phyloP scores from a whole-genome alignment of 2,329 filamentous ascomycete species.

The Cladosporium sp. region DNA sequence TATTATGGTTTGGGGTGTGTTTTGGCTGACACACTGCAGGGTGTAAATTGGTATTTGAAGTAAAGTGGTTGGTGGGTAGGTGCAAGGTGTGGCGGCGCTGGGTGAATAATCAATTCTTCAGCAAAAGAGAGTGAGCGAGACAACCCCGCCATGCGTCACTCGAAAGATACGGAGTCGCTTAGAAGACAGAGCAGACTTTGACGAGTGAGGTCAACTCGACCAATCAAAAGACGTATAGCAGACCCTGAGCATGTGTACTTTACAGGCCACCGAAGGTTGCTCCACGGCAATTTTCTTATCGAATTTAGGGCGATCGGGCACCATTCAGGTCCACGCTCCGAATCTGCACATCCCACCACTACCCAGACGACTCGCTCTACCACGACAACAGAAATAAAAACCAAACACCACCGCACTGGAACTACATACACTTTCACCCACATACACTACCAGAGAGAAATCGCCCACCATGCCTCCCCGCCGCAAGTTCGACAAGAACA shows the following conservation, averaged over 20 bases:
- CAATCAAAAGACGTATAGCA: neutral
- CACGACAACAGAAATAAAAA: neutral
- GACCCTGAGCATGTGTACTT: neutral
- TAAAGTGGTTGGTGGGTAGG: neutral
- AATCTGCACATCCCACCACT: neutral
- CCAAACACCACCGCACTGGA: neutral
- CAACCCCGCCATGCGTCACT: constrained; percentile 13
- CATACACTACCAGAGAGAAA: neutral
- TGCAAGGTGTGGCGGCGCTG: neutral
- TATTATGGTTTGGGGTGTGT: neutral
- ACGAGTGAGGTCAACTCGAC: neutral
- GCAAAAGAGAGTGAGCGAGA: neutral
- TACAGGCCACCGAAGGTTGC: neutral
- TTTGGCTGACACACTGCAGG: neutral
- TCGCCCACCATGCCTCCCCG: constrained; percentile 66
- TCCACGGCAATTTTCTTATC: constrained; percentile 9
- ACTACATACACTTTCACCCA: neutral
- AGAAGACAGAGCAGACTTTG: neutral
- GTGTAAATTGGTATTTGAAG: neutral
- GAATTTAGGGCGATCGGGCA: neutral
- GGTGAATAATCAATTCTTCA: constrained; percentile 14
- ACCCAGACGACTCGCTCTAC: neutral
- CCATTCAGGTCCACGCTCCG: constrained; percentile 1
- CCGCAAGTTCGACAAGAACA: constrained; percentile 87
- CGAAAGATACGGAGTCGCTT: constrained; percentile 6